Conservation (phyloP, 148 eudicot genomes). For the Selenicereus undatus region DNA sequence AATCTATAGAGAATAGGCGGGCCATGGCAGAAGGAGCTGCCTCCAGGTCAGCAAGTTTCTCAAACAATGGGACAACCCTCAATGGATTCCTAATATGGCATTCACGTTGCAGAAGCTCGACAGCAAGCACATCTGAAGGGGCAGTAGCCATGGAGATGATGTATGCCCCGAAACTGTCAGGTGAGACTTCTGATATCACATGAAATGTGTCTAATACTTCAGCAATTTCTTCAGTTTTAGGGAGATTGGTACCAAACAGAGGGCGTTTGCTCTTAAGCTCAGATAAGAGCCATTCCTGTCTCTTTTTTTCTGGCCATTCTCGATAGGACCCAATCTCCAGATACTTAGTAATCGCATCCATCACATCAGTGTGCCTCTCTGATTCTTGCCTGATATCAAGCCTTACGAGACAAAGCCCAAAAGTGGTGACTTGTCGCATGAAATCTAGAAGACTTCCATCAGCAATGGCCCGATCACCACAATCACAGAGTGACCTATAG, state of each 20-base stretch:
- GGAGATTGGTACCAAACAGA: conserved; percentile 72
- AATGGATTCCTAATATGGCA: conserved; percentile 59
- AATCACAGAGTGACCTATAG: conserved; percentile 75
- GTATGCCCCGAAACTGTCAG: conserved; percentile 81
- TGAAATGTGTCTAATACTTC: conserved; percentile 77
- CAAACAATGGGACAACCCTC: conserved; percentile 88
- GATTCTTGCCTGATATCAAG: conserved; percentile 95
- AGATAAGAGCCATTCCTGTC: conserved; percentile 88
- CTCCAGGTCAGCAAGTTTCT: conserved; percentile 85
- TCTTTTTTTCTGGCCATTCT: conserved; percentile 74
- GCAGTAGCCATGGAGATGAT: conserved; percentile 95
- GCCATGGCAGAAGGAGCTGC: conserved; percentile 77
- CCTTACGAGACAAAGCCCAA: conserved; percentile 82
- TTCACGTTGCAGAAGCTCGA: conserved; percentile 85
- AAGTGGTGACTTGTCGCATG: conserved; percentile 84
- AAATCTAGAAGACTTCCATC: conserved; percentile 97
- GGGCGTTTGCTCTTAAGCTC: conserved; percentile 93
- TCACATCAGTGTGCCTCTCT: conserved; percentile 80
- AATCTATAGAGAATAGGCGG: conserved; percentile 79
- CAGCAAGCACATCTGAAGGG: conserved; percentile 91
- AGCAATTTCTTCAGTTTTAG: conserved; percentile 90
- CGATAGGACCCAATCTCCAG: conserved; percentile 72
- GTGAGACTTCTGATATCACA: conserved; percentile 76
- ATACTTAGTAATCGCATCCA: conserved; percentile 74
- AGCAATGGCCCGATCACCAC: conserved; percentile 82